Conservation (phyloP, 2,329 filamentous ascomycete genomes). For the Monosporascus sp. region DNA sequence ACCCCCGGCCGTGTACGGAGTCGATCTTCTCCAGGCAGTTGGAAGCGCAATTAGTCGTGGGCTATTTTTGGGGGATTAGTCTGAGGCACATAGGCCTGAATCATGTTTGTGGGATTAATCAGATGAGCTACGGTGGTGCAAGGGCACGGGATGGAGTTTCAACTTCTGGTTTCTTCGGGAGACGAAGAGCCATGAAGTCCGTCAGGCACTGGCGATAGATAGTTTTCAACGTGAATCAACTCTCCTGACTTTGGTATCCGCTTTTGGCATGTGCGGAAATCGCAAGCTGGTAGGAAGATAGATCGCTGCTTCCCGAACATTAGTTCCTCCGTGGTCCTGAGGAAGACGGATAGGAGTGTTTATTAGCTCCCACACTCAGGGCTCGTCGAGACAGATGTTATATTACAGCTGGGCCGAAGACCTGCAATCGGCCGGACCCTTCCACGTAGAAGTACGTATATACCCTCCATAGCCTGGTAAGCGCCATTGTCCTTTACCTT, state of each 20-base stretch:
- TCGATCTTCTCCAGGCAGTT: conserved; percentile 1
- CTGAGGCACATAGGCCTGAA: neutral
- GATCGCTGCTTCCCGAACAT: too few species aligned
- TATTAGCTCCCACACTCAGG: too few species aligned
- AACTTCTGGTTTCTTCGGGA: neutral
- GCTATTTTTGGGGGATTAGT: neutral
- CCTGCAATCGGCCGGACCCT: too few species aligned
- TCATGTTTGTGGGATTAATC: neutral
- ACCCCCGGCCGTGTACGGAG: conserved; percentile 18
- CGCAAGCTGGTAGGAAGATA: too few species aligned
- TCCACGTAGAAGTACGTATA: too few species aligned
- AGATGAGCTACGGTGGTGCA: neutral
- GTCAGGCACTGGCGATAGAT: neutral
- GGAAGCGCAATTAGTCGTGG: neutral
- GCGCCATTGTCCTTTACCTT: too few species aligned
- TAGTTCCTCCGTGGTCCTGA: too few species aligned
- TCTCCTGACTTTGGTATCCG: neutral
- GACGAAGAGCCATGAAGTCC: neutral
- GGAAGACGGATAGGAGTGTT: too few species aligned
- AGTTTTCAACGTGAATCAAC: neutral
- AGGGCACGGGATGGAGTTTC: neutral
- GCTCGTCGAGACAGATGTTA: too few species aligned
- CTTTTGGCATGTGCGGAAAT: neutral
- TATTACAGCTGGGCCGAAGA: too few species aligned
- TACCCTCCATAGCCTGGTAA: too few species aligned